Conservation (phyloP, 148 eudicot species). For the Chenopodium album region DNA sequence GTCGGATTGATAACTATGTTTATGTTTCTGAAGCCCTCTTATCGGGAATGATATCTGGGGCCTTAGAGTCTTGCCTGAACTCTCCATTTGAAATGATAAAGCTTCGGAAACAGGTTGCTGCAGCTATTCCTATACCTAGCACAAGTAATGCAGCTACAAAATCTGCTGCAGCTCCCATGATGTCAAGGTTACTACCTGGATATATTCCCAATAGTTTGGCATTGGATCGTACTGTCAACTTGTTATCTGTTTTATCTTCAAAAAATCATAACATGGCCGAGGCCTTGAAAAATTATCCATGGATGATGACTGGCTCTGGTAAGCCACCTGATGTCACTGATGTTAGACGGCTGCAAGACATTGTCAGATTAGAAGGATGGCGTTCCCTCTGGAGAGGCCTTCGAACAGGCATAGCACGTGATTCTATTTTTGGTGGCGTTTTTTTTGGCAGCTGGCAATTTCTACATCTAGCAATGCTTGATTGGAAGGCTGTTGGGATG, state of each 20-base stretch:
- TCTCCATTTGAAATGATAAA: slow-evolving; percentile 89
- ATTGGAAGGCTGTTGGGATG: slow-evolving; percentile 90
- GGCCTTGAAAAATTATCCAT: slow-evolving; percentile 76
- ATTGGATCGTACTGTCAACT: slow-evolving; percentile 56
- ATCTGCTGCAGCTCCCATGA: slow-evolving; percentile 38
- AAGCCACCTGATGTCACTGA: slow-evolving; percentile 71
- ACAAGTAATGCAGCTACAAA: slow-evolving; percentile 27
- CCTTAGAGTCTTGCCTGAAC: slow-evolving; percentile 60
- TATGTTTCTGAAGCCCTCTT: slow-evolving; percentile 76
- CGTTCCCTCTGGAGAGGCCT: slow-evolving; percentile 80
- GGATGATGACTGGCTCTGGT: slow-evolving; percentile 98
- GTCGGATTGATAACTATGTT: slow-evolving; percentile 70
- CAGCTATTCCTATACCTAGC: slow-evolving; percentile 49
- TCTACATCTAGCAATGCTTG: slow-evolving; percentile 56
- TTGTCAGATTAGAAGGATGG: slow-evolving; percentile 79
- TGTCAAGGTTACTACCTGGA: slow-evolving; percentile 55
- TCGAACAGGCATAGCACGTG: slow-evolving; percentile 72
- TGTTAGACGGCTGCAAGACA: slow-evolving; percentile 52
- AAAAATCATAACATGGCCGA: slow-evolving; percentile 45
- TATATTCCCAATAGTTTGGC: slow-evolving; percentile 49
- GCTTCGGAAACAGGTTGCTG: slow-evolving; percentile 77
- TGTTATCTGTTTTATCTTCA: slow-evolving; percentile 60
- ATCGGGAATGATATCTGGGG: slow-evolving; percentile 81
- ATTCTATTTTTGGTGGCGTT: slow-evolving; percentile 78
- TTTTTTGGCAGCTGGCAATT: slow-evolving; percentile 89